Base-by-base conservation (phyloP, 768 basidiomycete species). In the Naganishia vishniacii region DNA sequence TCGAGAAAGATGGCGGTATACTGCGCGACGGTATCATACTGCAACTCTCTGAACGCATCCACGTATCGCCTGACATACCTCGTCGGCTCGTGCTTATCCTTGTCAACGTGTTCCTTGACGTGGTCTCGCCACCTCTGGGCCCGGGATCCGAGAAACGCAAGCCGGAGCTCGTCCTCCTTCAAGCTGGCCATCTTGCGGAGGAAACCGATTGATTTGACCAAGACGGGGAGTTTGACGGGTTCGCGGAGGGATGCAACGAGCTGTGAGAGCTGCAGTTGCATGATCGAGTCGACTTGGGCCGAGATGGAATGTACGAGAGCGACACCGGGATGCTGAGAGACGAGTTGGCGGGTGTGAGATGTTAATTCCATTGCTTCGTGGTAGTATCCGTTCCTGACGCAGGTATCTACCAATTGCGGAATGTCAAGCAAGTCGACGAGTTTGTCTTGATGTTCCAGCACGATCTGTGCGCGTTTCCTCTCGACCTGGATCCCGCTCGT, bases 361-460 rank as follows among this genome's bases (percentile, higher is more conserved):
- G 88, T 83, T 41, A 98, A 82, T 28, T 91, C 87, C 62, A 98
- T 82, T 0, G 92, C 93, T 73, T 98, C 95, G 59, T 85, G 82
- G 79, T 92, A 97, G 77, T 89, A 88, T 7, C 91, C 91, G 71
- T 91, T 91, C 41, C 91, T 84, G 15, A 95, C 88, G 73, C 91
- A 97, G 0, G 91, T 89, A 74, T 94, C 90, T 72, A 95, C 87
- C 31, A 99, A 82, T 56, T 88, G 81, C 9, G 94, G 91, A 49
- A 93, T 83, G 69, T 95, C 92, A 62, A 98, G 84, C 37, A 98
- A 78, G 75, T 97, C 92, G 68, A 88, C 83, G 65, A 98, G 83
- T 77, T 92, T 92, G 75, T 94, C 91, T 72, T 91, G 88, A 70
- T 94, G 89, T 70, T 97, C 93, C 65, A 91, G 83, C n/a, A 98